phyloP scores from a whole-genome alignment of 768 basidiomycete genomes.

The Calocybe indica region DNA sequence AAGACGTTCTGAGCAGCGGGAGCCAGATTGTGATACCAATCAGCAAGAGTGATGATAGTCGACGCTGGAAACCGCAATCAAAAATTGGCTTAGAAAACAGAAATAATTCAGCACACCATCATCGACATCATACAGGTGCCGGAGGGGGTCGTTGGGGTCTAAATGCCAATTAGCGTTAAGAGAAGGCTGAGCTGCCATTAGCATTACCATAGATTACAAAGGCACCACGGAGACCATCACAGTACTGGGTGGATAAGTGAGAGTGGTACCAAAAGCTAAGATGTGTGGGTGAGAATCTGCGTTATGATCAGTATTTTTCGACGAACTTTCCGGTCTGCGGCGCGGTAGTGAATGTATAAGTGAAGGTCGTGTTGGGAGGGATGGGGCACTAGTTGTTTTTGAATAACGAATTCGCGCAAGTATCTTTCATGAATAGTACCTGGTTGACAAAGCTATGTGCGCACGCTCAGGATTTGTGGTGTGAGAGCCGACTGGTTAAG shows the following conservation, averaged over 20 bases:
- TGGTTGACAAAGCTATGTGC: constrained; percentile 45
- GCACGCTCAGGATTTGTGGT: too few relatives aligned
- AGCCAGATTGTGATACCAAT: constrained; percentile 25
- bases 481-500: too few relatives aligned
- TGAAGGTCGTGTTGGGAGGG: constrained; percentile 25
- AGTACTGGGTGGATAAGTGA: constrained; percentile 42
- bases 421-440: constrained; percentile 2
- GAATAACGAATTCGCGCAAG: not conserved
- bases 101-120: constrained; percentile 22
- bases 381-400: constrained; percentile 30
- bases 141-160: constrained; percentile 33
- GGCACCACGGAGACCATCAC: constrained; percentile 36
- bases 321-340: constrained; percentile 24
- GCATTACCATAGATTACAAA: constrained; percentile 20
- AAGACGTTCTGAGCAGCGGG: constrained; percentile 30
- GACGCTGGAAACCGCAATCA: constrained; percentile 10
- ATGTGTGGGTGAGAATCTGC: too few relatives aligned
- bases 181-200: constrained; percentile 2
- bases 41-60: constrained; percentile 30
- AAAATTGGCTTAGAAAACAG: not conserved
- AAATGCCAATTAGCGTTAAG: not conserved
- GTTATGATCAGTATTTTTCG: not conserved
- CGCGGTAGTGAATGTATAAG: constrained; percentile 27
- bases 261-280: constrained; percentile 32
- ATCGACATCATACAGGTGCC: constrained; percentile 32